phyloP scores from a whole-genome alignment of 1,284 basidiomycete species.

The Trametes polyzona region DNA sequence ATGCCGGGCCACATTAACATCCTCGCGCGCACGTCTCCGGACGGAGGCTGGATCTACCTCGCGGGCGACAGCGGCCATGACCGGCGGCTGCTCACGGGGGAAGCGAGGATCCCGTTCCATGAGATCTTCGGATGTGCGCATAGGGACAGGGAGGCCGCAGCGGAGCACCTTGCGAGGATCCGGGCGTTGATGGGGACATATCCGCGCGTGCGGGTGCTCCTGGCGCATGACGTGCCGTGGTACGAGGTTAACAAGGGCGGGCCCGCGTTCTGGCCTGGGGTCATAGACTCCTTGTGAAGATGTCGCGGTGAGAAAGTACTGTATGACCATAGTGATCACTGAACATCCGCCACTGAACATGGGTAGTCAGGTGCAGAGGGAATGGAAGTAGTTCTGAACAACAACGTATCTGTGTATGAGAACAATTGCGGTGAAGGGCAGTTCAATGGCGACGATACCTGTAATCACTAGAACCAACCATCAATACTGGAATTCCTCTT shows the following conservation, averaged over 20 bases:
- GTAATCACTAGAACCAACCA: too few relatives aligned
- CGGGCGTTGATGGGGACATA: slow-evolving; percentile 38
- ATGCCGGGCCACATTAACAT: slow-evolving; percentile 55
- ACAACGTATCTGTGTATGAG: too few relatives aligned
- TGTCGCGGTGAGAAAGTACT: not conserved
- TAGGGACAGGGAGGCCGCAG: slow-evolving; percentile 44
- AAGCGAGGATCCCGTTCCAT: slow-evolving; percentile 42
- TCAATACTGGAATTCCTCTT: too few relatives aligned
- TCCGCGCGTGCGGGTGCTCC: slow-evolving; percentile 47
- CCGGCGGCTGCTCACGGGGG: slow-evolving; percentile 52
- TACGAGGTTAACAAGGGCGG: slow-evolving; percentile 48
- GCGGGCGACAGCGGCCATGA: slow-evolving; percentile 62
- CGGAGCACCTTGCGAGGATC: slow-evolving; percentile 46
- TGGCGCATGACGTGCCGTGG: slow-evolving; percentile 59
- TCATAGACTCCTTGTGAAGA: slow-evolving; percentile 4
- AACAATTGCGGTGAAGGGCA: too few relatives aligned
- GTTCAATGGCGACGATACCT: too few relatives aligned
- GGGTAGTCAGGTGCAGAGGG: too few relatives aligned
- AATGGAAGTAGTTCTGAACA: too few relatives aligned
- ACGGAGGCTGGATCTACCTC: slow-evolving; percentile 59
- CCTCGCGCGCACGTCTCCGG: slow-evolving; percentile 55
- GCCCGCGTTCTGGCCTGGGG: slow-evolving; percentile 46
- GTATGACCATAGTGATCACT: not conserved
- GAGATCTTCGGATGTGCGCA: slow-evolving; percentile 44
- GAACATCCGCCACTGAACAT: too few relatives aligned